Evolutionary conservation across 2,329 filamentous ascomycete genomes (phyloP).

Genomic region (Sarocladiaceae sp.): DNA sequence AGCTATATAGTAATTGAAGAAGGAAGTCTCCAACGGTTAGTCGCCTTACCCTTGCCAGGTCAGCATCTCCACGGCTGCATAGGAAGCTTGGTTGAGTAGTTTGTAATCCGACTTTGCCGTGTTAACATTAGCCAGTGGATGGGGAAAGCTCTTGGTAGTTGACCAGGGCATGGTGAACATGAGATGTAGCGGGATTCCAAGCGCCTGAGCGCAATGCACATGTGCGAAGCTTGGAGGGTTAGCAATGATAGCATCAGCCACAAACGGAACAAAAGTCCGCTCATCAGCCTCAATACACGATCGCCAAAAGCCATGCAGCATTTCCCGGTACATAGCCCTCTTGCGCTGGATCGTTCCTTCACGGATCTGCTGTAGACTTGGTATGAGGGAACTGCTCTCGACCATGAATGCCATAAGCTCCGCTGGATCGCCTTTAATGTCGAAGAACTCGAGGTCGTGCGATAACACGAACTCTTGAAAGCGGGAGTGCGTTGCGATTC

Average conservation of each 20-base stretch:
- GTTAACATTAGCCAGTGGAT: slow-evolving; percentile 68
- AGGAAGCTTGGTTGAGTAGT: slow-evolving; percentile 63
- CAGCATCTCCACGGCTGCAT: slow-evolving; percentile 69
- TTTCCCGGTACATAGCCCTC: slow-evolving; percentile 19
- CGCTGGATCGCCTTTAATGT: slow-evolving; percentile 50
- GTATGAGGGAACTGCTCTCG: slow-evolving; percentile 21
- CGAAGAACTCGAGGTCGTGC: slow-evolving; percentile 47
- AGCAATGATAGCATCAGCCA: slow-evolving; percentile 46
- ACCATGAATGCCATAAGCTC: slow-evolving; percentile 32
- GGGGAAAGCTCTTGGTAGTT: slow-evolving; percentile 67
- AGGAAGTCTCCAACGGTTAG: not conserved
- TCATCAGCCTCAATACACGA: slow-evolving; percentile 11
- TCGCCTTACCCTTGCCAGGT: slow-evolving; percentile 63
- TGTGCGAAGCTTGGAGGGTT: slow-evolving; percentile 48
- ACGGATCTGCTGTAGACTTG: slow-evolving; percentile 20
- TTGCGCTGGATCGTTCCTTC: slow-evolving; percentile 22
- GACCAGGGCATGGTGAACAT: slow-evolving; percentile 69
- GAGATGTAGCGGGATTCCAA: slow-evolving; percentile 40
- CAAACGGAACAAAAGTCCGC: slow-evolving; percentile 30
- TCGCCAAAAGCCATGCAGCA: slow-evolving; percentile 21
- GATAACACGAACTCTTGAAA: slow-evolving; percentile 46
- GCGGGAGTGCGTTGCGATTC: slow-evolving; percentile 62
- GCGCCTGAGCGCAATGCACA: slow-evolving; percentile 40
- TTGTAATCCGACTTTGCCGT: slow-evolving; percentile 38
- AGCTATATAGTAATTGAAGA: not conserved